Percentiles rank a stretch among this genome's conserved stretches.
These are phyloP conservation scores for Fraxinus xanthoxyloides DNA, from an alignment of 305 asterid species.

Conservation along the genomic window DNA sequence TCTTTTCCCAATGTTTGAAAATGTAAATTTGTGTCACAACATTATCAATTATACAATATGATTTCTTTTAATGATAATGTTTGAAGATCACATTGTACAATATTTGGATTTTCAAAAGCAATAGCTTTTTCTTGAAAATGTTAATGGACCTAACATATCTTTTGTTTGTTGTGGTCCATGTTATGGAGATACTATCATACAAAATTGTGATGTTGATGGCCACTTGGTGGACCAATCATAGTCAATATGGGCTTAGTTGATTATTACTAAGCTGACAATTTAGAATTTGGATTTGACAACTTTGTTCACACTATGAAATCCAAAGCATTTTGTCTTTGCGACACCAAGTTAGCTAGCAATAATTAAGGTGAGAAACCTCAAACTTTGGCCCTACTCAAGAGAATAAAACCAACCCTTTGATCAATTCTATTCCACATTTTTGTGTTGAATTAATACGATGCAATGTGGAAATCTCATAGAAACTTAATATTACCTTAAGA, in stretches of 20 bases:
- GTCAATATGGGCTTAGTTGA: background rate
- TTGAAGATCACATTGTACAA: background rate
- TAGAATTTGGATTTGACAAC: background rate
- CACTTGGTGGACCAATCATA: slow-evolving; percentile 1
- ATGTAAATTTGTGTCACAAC: background rate
- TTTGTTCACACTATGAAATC: background rate
- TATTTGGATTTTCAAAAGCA: background rate
- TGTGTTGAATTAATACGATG: background rate
- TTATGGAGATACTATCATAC: background rate
- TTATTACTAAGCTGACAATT: background rate
- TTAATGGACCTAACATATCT: slow-evolving; percentile 3
- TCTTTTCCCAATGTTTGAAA: background rate
- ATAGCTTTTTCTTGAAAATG: background rate
- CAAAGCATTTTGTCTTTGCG: background rate
- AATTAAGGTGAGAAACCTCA: background rate
- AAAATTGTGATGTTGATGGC: background rate
- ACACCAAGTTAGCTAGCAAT: background rate
- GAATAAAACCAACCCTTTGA: background rate
- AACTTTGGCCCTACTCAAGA: background rate
- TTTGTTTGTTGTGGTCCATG: background rate
- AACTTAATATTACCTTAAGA: background rate
- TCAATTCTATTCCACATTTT: background rate
- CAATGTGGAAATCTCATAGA: background rate
- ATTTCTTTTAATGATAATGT: background rate
- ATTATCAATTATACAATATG: background rate